A percentile compares a stretch with the other conserved stretches of the same genome.
These are phyloP conservation scores for Neofusicoccum parvum DNA, from an alignment of 2,329 filamentous ascomycete species.

Conservation along the genomic window DNA sequence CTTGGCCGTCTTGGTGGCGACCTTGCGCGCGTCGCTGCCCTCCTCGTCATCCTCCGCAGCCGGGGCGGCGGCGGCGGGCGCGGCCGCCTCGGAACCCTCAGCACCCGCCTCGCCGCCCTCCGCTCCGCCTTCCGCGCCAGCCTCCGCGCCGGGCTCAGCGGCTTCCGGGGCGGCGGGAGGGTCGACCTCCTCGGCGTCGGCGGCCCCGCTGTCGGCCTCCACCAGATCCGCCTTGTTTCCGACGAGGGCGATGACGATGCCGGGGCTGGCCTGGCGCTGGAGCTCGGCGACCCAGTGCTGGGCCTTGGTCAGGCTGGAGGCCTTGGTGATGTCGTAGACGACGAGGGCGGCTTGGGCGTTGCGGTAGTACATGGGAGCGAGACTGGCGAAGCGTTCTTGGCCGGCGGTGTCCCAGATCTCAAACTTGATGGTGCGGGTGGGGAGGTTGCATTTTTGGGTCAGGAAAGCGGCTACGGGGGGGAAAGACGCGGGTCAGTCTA, in stretches of 20 bases:
- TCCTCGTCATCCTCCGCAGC: slow-evolving; percentile 57
- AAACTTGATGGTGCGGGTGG: slow-evolving; percentile 72
- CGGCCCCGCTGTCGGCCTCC: slow-evolving; percentile 7
- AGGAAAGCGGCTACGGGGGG: slow-evolving; percentile 78
- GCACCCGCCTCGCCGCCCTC: slow-evolving; percentile 47
- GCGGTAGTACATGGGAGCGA: slow-evolving; percentile 99
- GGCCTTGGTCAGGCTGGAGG: slow-evolving; percentile 91
- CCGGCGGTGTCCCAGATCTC: slow-evolving; percentile 97
- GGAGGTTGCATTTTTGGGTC: slow-evolving; percentile 97
- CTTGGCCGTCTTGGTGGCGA: slow-evolving; percentile 88
- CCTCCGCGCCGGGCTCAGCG: slow-evolving; percentile 31
- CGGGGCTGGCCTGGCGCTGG: slow-evolving; percentile 91
- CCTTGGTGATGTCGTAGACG: slow-evolving; percentile 97
- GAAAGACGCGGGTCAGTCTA: background rate
- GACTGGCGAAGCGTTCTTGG: slow-evolving; percentile 93
- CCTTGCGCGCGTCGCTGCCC: slow-evolving; percentile 77
- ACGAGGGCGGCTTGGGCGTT: slow-evolving; percentile 97
- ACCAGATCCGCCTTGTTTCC: slow-evolving; percentile 90
- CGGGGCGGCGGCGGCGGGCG: background rate
- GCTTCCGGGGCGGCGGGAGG: slow-evolving; percentile 34
- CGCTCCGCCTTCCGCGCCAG: slow-evolving; percentile 50
- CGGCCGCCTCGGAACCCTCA: slow-evolving; percentile 33
- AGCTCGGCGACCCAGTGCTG: slow-evolving; percentile 99
- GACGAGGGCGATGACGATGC: slow-evolving; percentile 95
- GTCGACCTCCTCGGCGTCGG: slow-evolving; percentile 50